Conservation (phyloP, 768 basidiomycete genomes). For the Vishniacozyma victoriae region DNA sequence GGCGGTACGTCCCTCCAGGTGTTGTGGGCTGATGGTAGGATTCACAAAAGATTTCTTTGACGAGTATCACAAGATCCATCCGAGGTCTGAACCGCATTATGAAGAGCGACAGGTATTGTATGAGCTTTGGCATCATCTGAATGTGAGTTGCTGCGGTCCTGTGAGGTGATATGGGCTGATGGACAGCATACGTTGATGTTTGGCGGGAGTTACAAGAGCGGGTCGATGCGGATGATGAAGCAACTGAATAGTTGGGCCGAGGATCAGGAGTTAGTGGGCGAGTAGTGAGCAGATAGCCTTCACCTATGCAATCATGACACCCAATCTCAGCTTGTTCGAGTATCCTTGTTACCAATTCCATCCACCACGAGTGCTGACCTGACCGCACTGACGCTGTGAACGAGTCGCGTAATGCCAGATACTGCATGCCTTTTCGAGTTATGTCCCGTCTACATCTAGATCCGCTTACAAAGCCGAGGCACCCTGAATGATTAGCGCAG, state of each 20-base stretch:
- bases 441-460: slow-evolving; percentile 1
- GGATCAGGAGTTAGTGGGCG: no score
- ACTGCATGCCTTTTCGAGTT: no score
- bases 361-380: no score
- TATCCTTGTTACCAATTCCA: no score
- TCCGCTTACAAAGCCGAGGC: slow-evolving; percentile 39
- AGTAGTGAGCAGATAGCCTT: no score
- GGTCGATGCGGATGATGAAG: slow-evolving; percentile 32
- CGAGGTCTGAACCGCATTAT: slow-evolving; percentile 29
- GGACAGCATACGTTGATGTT: slow-evolving; percentile 42
- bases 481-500: slow-evolving; percentile 10
- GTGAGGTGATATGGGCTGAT: no score
- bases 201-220: slow-evolving; percentile 31
- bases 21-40: slow-evolving; percentile 23
- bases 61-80: slow-evolving; percentile 38
- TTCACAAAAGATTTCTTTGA: slow-evolving; percentile 42
- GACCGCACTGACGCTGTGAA: no score
- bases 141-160: slow-evolving; percentile 33
- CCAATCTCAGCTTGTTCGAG: no score
- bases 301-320: no score
- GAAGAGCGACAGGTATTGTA: slow-evolving; percentile 33
- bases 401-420: no score
- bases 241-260: slow-evolving; percentile 26
- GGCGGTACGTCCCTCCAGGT: slow-evolving; percentile 41
- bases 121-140: slow-evolving; percentile 44